Percentiles rank a stretch among this genome's conserved stretches.
Conservation (phyloP, 2,329 filamentous ascomycete genomes). For the Hypocreales sp. region DNA sequence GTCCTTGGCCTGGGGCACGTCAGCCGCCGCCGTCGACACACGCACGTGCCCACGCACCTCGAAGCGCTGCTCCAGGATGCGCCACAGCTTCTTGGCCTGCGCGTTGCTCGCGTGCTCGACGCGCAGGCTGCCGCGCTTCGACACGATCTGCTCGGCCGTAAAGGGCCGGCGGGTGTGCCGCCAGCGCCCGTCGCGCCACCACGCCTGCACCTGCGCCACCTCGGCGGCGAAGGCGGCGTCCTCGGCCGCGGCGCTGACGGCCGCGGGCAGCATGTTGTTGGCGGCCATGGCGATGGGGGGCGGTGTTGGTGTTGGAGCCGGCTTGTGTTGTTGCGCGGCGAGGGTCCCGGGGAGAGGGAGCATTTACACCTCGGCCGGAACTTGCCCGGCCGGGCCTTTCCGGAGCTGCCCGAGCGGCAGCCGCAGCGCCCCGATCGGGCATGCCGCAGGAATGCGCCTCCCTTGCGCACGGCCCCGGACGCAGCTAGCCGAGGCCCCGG, state of each 20-base stretch:
- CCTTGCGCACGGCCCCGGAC: too few species aligned
- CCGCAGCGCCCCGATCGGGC: too few species aligned
- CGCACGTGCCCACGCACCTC: slow-evolving; percentile 33
- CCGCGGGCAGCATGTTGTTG: slow-evolving; percentile 45
- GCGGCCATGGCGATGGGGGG: slow-evolving; percentile 36
- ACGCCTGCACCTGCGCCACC: slow-evolving; percentile 76
- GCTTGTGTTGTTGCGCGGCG: not conserved
- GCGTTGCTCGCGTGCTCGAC: slow-evolving; percentile 83
- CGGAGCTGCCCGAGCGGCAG: too few species aligned
- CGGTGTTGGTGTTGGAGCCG: not conserved
- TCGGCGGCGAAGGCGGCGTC: slow-evolving; percentile 63
- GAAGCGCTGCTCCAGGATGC: slow-evolving; percentile 74
- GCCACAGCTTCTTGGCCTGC: slow-evolving; percentile 90
- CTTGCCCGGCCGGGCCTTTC: too few species aligned
- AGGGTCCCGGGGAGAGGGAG: too few species aligned
- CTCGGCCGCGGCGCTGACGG: slow-evolving; percentile 40
- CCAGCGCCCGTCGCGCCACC: slow-evolving; percentile 92
- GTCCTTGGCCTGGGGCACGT: slow-evolving; percentile 48
- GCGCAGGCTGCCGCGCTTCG: slow-evolving; percentile 82
- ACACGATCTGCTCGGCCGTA: slow-evolving; percentile 91
- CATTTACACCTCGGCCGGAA: too few species aligned
- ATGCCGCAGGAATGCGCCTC: too few species aligned
- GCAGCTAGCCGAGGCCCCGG: too few species aligned
- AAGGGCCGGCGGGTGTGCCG: slow-evolving; percentile 82
- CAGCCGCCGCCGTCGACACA: not conserved